Conservation (phyloP, 2,329 filamentous ascomycete species). For the Paracorniculantispora psalliotae region DNA sequence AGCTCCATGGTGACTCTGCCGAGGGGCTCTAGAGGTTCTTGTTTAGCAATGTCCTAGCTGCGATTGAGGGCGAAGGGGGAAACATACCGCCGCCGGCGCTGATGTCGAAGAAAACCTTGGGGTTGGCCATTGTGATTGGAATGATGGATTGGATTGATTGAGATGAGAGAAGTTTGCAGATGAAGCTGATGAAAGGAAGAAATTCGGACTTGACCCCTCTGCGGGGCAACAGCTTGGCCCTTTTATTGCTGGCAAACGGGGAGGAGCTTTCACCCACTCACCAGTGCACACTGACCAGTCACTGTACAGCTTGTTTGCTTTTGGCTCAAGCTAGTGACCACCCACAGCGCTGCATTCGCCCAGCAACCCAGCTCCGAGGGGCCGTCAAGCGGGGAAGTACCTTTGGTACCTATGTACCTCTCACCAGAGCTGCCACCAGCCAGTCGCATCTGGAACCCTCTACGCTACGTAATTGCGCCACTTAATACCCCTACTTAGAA, state of each 20-base stretch:
- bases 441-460: neutral
- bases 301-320: neutral
- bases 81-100: slow-evolving; percentile 16
- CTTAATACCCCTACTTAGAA: neutral
- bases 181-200: neutral
- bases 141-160: neutral
- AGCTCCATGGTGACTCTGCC: slow-evolving; percentile 14
- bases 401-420: neutral
- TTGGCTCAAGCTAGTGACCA: neutral
- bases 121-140: slow-evolving; percentile 11
- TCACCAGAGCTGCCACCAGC: neutral
- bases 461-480: neutral
- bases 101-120: slow-evolving; percentile 17
- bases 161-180: slow-evolving; percentile 1
- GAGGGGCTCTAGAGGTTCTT: slow-evolving; percentile 8
- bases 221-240: neutral
- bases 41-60: neutral
- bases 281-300: too few relatives aligned
- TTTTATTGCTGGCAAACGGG: neutral
- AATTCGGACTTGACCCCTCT: neutral
- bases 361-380: neutral
- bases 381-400: neutral
- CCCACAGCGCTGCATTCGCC: neutral
- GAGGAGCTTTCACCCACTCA: too few relatives aligned
- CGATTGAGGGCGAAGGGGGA: neutral